Evolutionary conservation across 441 rosid species (phyloP), one percentile per base, ranked within the genome.

Genomic region (Adansonia gregorii): DNA sequence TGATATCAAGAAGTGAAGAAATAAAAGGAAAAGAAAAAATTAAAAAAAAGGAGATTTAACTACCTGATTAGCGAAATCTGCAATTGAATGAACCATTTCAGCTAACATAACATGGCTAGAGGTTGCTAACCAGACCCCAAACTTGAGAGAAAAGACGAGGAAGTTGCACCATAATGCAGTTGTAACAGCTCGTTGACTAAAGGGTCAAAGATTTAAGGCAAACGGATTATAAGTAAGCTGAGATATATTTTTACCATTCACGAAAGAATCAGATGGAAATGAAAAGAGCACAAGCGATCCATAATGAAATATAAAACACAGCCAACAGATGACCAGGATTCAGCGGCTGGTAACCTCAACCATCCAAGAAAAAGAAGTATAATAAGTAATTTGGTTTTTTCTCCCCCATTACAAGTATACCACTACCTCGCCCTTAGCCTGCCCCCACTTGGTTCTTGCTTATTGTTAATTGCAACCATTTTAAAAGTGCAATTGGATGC

Each of bases 61-160:
- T 80, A 89, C 99, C 98, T 96, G 99, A 83, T 96, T 96, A 59
- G 99, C 98, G 77, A 96, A 91, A 89, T 96, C 99, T 56, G 99
- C 98, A 61, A 91, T 76, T 0, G 99, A 96, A 80, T 96, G 99
- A 79, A 94, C 92, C 70, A 88, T 97, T 87, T 96, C 99, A 75
- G 98, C 99, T 82, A 96, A 75, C 87, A 96, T 89, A 20, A 96
- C 99, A 90, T 96, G 98, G 87, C 99, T 96, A 67, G 97, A 93
- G 82, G 94, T 94, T 27, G 87, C 72, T 58, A 89, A 77, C 98
- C 98, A 96, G 74, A 96, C 99, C 46, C 98, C 95, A 83, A 94
- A 91, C 81, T 96, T 96, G 10, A 96, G 97, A 45, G 99, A 90
- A 82, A 96, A 94, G 72, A 96, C 98, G 15, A 96, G 98, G 83